phyloP scores from a whole-genome alignment of 1,284 basidiomycete genomes.

The Xanthoconium separans region DNA sequence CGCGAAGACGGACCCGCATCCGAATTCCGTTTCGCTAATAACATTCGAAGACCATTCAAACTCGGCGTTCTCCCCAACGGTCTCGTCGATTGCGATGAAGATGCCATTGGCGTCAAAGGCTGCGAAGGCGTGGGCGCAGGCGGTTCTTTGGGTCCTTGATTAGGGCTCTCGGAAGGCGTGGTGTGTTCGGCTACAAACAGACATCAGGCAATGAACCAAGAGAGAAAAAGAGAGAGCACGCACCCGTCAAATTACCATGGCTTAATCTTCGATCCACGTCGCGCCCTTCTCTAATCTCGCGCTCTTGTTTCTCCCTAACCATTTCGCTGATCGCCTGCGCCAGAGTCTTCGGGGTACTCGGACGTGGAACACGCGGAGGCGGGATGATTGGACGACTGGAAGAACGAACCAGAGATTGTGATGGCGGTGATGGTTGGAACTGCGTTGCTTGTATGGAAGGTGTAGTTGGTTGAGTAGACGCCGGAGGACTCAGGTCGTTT shows the following conservation, averaged over 20 bases:
- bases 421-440: not conserved
- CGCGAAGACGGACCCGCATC: not conserved
- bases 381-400: slow-evolving; percentile 16
- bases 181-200: slow-evolving; percentile 1
- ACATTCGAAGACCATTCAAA: slow-evolving; percentile 17
- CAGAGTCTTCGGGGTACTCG: slow-evolving; percentile 17
- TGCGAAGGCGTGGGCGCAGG: not conserved
- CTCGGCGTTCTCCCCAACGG: slow-evolving; percentile 10
- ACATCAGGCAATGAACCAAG: not conserved
- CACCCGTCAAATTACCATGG: not conserved
- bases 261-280: not conserved
- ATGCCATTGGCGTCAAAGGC: not conserved
- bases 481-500: not conserved
- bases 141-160: not conserved
- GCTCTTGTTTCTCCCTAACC: slow-evolving; percentile 9
- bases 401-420: slow-evolving; percentile 7
- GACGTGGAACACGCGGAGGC: slow-evolving; percentile 25
- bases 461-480: not conserved
- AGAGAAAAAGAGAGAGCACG: not conserved
- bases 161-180: not conserved
- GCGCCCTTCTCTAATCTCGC: not conserved
- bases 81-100: not conserved
- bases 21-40: slow-evolving; percentile 14
- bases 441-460: not conserved
- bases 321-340: slow-evolving; percentile 24